A percentile compares a stretch with the other conserved stretches of the same genome.
phyloP scores from a whole-genome alignment of 306 rosid species.

The Malus asiatica region DNA sequence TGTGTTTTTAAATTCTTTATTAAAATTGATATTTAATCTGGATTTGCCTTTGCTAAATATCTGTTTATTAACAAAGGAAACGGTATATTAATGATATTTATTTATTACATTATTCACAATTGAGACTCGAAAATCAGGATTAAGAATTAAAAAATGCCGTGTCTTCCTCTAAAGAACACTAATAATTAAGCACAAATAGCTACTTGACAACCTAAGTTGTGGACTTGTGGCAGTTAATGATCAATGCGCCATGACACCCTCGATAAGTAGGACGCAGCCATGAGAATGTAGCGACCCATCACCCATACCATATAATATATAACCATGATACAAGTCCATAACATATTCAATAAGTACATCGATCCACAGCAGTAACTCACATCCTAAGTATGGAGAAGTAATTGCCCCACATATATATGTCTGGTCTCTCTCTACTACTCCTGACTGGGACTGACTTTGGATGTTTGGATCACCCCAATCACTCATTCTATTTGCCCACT shows the following conservation, averaged over 20 bases:
- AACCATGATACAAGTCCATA: not conserved
- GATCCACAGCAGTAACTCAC: not conserved
- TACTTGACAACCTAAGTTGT: not conserved
- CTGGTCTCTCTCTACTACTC: too few species aligned
- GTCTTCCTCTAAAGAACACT: too few species aligned
- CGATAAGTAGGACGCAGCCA: not conserved
- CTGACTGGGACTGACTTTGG: not conserved
- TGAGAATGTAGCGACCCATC: not conserved
- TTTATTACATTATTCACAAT: too few species aligned
- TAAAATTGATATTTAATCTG: too few species aligned
- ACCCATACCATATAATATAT: not conserved
- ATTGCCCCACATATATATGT: not conserved
- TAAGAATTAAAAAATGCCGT: too few species aligned
- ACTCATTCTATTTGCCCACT: too few species aligned
- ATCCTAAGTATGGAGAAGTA: not conserved
- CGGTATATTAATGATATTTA: too few species aligned
- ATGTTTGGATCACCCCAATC: not conserved
- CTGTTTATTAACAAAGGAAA: too few species aligned
- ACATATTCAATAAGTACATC: not conserved
- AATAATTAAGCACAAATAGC: too few species aligned
- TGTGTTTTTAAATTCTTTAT: too few species aligned
- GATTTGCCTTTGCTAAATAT: too few species aligned
- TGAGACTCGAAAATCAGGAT: too few species aligned
- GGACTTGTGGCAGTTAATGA: not conserved
- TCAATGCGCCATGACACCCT: not conserved